Percentiles rank a stretch among this genome's conserved stretches.
These are phyloP conservation scores for Penicillium sp. DNA, from an alignment of 2,329 filamentous ascomycete species.

Conservation along the genomic window DNA sequence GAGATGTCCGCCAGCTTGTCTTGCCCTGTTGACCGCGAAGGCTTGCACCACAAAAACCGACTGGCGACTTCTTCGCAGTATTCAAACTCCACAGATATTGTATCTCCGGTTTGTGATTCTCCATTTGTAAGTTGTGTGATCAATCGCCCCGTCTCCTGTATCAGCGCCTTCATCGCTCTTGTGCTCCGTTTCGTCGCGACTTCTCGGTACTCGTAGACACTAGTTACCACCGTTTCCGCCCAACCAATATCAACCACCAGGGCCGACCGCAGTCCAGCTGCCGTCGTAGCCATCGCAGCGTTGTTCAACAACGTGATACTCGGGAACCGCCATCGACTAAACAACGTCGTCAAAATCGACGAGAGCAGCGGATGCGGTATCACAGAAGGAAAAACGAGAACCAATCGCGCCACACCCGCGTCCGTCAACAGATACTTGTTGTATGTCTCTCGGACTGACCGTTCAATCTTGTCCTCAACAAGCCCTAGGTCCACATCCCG, in stretches of 20 bases:
- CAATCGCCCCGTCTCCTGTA: slow-evolving; percentile 66
- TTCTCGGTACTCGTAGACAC: slow-evolving; percentile 88
- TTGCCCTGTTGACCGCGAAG: slow-evolving; percentile 18
- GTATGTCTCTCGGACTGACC: slow-evolving; percentile 79
- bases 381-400: slow-evolving; percentile 76
- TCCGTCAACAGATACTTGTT: slow-evolving; percentile 69
- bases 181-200: slow-evolving; percentile 72
- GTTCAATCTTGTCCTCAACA: slow-evolving; percentile 84
- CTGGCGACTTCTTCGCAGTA: slow-evolving; percentile 80
- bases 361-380: slow-evolving; percentile 80
- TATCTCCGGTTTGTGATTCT: slow-evolving; percentile 41
- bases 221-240: slow-evolving; percentile 85
- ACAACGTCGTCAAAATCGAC: slow-evolving; percentile 75
- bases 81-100: slow-evolving; percentile 66
- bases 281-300: slow-evolving; percentile 73
- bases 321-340: slow-evolving; percentile 78
- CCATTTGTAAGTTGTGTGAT: slow-evolving; percentile 32
- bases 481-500: slow-evolving; percentile 75
- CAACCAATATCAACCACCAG: slow-evolving; percentile 90
- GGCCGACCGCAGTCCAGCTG: slow-evolving; percentile 83
- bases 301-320: slow-evolving; percentile 80
- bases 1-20: slow-evolving; percentile 11
- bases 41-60: slow-evolving; percentile 77
- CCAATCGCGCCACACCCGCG: slow-evolving; percentile 72
- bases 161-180: slow-evolving; percentile 74